Conservation (phyloP, 2,329 filamentous ascomycete species). For the Trichoderma koningiopsis region DNA sequence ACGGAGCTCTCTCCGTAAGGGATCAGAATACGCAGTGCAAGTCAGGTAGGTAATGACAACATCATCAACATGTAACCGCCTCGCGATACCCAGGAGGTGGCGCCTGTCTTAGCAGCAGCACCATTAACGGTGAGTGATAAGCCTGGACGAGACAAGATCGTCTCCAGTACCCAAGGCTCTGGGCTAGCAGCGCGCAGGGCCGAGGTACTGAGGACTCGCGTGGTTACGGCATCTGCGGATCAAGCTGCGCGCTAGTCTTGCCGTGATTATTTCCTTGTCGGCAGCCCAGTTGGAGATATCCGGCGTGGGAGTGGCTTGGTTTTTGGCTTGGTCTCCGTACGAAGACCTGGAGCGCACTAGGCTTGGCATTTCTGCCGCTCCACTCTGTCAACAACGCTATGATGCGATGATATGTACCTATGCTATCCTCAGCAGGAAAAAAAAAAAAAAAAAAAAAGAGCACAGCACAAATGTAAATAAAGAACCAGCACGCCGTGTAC, state of each 20-base stretch:
- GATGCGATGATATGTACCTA: not conserved
- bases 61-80: not conserved
- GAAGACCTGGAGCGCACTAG: not conserved
- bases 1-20: not conserved
- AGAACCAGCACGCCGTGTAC: not conserved
- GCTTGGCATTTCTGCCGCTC: not conserved
- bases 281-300: not conserved
- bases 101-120: not conserved
- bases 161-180: not conserved
- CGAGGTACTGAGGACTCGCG: slow-evolving; percentile 1
- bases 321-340: not conserved
- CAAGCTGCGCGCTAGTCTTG: slow-evolving; percentile 8
- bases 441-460: not conserved
- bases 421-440: not conserved
- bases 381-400: slow-evolving; percentile 1
- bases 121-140: not conserved
- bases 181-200: not conserved
- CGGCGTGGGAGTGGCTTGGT: not conserved
- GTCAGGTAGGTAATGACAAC: not conserved
- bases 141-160: not conserved
- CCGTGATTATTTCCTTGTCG: not conserved
- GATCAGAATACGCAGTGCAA: not conserved
- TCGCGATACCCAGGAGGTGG: not conserved
- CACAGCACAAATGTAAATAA: not conserved
- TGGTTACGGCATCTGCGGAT: slow-evolving; percentile 21